A percentile compares a stretch with the other conserved stretches of the same genome.
Conservation (phyloP, 1,139 yeast species). For the Protomyces lactucae-debilis region DNA sequence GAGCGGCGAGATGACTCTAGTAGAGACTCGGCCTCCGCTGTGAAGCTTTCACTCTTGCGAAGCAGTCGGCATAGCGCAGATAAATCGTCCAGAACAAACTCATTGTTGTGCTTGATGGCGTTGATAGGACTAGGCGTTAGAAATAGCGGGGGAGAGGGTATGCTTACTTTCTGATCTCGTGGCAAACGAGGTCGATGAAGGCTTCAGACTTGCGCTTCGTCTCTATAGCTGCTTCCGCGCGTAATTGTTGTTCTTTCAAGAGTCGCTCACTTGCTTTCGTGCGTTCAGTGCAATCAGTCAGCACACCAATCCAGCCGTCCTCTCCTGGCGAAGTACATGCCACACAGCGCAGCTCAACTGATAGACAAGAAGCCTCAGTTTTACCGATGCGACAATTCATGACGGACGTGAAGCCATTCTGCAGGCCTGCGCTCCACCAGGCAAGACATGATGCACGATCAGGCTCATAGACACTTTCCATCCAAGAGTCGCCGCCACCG, state of each 20-base stretch:
- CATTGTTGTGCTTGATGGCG: background rate
- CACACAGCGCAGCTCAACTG: background rate
- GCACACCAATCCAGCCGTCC: background rate
- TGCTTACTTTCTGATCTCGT: background rate
- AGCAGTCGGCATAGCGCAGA: background rate
- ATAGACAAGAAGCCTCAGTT: background rate
- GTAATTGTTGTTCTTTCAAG: background rate
- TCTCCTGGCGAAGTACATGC: background rate
- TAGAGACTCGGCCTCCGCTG: background rate
- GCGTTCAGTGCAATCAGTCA: background rate
- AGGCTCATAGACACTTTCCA: background rate
- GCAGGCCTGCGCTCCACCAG: background rate
- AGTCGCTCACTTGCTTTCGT: background rate
- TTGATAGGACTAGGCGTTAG: background rate
- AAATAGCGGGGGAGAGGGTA: background rate
- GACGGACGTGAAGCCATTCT: background rate
- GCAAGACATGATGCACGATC: background rate
- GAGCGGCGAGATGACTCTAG: background rate
- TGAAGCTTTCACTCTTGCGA: background rate
- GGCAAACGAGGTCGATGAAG: background rate
- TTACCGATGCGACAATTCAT: background rate
- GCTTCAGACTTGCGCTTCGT: background rate
- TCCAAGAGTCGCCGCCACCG: background rate
- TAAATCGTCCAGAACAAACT: background rate
- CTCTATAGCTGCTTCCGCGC: background rate